Base-by-base conservation (phyloP, 1,284 basidiomycete species). In the Moniliophthora roreri region DNA sequence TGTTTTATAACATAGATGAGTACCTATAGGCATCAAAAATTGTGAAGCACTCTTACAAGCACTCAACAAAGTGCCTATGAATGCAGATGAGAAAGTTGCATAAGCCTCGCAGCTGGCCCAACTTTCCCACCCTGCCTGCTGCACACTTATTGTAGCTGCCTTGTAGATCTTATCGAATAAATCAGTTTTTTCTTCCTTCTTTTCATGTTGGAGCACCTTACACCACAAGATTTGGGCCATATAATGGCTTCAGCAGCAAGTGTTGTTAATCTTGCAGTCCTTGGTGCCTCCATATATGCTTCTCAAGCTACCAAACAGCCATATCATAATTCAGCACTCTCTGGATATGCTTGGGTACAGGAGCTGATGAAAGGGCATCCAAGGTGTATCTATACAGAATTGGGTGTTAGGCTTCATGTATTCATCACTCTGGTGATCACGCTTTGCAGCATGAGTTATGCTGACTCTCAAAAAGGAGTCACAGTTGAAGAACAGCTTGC, bases 401-500 rank as follows among this genome's bases (percentile, higher is more conserved):
- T 68, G 21, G 64, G 65, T 6, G 52, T 68, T 4, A 35, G 36
- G 4, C 41, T 56, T 4, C 55, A 59, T 49, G 60, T 66, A 9
- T 67, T 66, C 45, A 32, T 53, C 8, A 34, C 20, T 20, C 52
- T 62, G 34, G 24, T 61, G 15, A 39, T 21, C 7, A 41, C 50
- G 18, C 53, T 63, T 11, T 28, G 40, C 16, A 24, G 28, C 16
- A 37, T 56, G 38, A 62, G 63, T 2, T 41, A 54, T 42, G 42
- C 1, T 10, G 52, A 60, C 48, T 63, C 62, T 13, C 6, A 11
- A 11, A 55, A 49, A 50, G 42, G 55, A 51, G 52, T 68, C 9
- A 59, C 47, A n/a, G 39, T 67, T 2, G 58, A 66, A 24, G 63
- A 69, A 45, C 58, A 69, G 42, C 45, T 64, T 1, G 63, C 66